Evolutionary conservation across 768 basidiomycete species (phyloP).

Genomic region (Serendipita sp.): DNA sequence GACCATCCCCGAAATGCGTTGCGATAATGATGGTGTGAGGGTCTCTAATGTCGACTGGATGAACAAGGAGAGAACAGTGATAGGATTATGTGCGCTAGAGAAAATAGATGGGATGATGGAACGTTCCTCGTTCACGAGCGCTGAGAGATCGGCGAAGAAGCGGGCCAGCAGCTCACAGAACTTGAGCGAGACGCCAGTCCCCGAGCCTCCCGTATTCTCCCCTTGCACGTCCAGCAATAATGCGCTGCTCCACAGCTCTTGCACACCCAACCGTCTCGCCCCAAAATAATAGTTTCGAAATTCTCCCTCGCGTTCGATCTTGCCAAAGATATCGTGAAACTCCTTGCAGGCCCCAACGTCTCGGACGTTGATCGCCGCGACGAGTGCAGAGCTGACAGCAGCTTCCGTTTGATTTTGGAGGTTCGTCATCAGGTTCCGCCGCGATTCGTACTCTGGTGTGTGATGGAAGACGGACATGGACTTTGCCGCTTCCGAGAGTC

Average conservation of each 20-base stretch:
- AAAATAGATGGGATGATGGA: conserved; percentile 70
- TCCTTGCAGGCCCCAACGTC: conserved; percentile 59
- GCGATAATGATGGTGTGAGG: conserved; percentile 66
- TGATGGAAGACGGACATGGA: conserved; percentile 89
- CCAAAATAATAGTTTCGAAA: conserved; percentile 93
- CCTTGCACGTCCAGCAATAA: conserved; percentile 28
- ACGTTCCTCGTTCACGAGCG: conserved; percentile 54
- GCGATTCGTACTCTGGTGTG: conserved; percentile 76
- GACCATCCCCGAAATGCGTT: conserved; percentile 59
- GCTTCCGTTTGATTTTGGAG: conserved; percentile 95
- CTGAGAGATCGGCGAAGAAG: conserved; percentile 58
- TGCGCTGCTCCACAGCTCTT: conserved; percentile 54
- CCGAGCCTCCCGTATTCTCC: conserved; percentile 24
- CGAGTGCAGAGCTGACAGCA: conserved; percentile 75
- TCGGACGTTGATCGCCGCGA: conserved; percentile 66
- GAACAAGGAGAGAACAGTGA: conserved; percentile 58
- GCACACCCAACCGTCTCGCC: conserved; percentile 48
- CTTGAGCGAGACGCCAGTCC: not conserved
- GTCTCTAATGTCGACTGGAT: conserved; percentile 67
- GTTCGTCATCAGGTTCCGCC: conserved; percentile 73
- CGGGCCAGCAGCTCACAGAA: conserved; percentile 55
- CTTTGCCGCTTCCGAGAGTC: conserved; percentile 76
- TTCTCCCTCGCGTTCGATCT: conserved; percentile 83
- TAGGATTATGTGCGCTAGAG: conserved; percentile 45
- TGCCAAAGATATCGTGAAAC: conserved; percentile 75